phyloP scores from a whole-genome alignment of 805 yeast genomes.

The Candida tibetensis region DNA sequence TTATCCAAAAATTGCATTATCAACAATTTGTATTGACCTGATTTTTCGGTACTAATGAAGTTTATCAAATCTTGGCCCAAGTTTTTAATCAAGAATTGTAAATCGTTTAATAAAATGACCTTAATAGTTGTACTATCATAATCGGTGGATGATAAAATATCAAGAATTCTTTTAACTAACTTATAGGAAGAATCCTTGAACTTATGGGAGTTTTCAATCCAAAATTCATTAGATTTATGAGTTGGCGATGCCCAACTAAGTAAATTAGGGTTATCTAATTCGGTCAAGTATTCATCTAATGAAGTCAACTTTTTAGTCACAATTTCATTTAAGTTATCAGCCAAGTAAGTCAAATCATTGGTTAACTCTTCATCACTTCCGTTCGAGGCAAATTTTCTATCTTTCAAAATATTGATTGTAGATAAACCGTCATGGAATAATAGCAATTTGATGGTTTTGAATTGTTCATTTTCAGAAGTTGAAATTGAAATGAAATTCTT shows the following conservation, averaged over 20 bases:
- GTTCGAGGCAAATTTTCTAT: slow-evolving; percentile 78
- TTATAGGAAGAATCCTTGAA: slow-evolving; percentile 81
- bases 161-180: slow-evolving; percentile 59
- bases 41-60: slow-evolving; percentile 38
- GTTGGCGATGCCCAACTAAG: slow-evolving; percentile 83
- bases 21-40: slow-evolving; percentile 64
- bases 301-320: slow-evolving; percentile 75
- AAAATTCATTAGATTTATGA: slow-evolving; percentile 82
- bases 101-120: slow-evolving; percentile 42
- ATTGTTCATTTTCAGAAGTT: slow-evolving; percentile 30
- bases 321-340: slow-evolving; percentile 62
- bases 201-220: slow-evolving; percentile 75
- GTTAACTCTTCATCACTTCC: slow-evolving; percentile 79
- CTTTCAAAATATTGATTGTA: slow-evolving; percentile 64
- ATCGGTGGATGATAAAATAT: slow-evolving; percentile 40
- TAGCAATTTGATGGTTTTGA: slow-evolving; percentile 60
- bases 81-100: slow-evolving; percentile 40
- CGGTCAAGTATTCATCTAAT: slow-evolving; percentile 87
- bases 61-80: slow-evolving; percentile 37
- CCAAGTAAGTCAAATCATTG: slow-evolving; percentile 60
- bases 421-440: slow-evolving; percentile 74
- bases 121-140: slow-evolving; percentile 19
- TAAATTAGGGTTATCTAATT: slow-evolving; percentile 72
- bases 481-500: slow-evolving; percentile 51
- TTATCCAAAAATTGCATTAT: slow-evolving; percentile 77